Percentiles rank a stretch among this genome's conserved stretches.
phyloP scores from a whole-genome alignment of 169 alveolate genomes.

The Plasmodium inui region DNA sequence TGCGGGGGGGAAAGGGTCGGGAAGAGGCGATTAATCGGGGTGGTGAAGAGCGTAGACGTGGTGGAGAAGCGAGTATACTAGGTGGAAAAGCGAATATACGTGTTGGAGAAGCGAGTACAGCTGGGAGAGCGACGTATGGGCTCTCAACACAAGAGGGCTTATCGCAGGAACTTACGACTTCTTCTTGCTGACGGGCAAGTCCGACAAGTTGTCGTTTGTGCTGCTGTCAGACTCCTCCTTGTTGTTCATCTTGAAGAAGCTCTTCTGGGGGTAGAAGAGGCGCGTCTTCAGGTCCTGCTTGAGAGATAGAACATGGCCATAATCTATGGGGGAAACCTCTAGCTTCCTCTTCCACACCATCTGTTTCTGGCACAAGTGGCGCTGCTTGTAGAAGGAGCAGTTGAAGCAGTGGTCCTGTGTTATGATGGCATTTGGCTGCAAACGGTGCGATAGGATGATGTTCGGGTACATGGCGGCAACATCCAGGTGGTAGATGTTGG shows the following conservation, averaged over 20 bases:
- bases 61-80: not conserved
- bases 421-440: slow-evolving; percentile 99
- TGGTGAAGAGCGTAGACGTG: not conserved
- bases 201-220: not conserved
- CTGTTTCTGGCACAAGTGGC: slow-evolving; percentile 89
- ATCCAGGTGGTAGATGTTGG: slow-evolving; percentile 98
- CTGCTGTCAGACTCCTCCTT: slow-evolving; percentile 61
- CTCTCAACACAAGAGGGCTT: not conserved
- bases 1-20: not conserved
- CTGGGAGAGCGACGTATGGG: not conserved
- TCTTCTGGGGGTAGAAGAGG: slow-evolving; percentile 74
- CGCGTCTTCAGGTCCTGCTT: slow-evolving; percentile 80
- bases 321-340: slow-evolving; percentile 91
- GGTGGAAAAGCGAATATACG: not conserved
- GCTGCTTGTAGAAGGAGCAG: slow-evolving; percentile 95
- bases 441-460: slow-evolving; percentile 97
- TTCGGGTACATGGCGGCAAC: slow-evolving; percentile 99
- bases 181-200: slow-evolving; percentile 17
- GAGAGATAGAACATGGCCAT: slow-evolving; percentile 81
- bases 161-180: slow-evolving; percentile 32
- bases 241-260: slow-evolving; percentile 37
- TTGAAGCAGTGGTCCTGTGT: slow-evolving; percentile 94
- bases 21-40: not conserved
- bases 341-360: slow-evolving; percentile 96
- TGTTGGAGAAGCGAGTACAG: not conserved